Evolutionary conservation across 805 yeast species (phyloP).

Genomic region (Pichia occidentalis): DNA sequence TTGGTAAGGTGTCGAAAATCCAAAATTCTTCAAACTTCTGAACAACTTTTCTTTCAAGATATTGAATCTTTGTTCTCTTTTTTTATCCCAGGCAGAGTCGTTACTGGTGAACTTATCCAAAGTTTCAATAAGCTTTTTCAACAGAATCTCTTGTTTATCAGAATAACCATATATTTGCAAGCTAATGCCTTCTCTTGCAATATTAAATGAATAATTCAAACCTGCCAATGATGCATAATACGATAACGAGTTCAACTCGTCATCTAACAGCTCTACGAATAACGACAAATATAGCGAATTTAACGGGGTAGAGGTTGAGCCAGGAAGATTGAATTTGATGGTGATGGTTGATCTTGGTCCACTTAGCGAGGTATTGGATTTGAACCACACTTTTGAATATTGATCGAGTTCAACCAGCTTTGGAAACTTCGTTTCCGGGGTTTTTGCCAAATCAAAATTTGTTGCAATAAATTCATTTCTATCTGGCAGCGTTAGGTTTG

Average conservation of each 20-base stretch:
- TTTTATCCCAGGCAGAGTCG: constrained; percentile 20
- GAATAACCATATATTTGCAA: constrained; percentile 73
- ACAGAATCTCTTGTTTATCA: constrained; percentile 64
- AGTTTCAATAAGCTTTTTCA: constrained; percentile 52
- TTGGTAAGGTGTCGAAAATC: constrained; percentile 67
- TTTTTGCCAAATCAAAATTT: constrained; percentile 54
- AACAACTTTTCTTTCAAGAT: constrained; percentile 56
- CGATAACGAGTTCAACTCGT: constrained; percentile 64
- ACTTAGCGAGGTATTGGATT: constrained; percentile 82
- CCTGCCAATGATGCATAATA: constrained; percentile 86
- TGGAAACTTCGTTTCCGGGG: constrained; percentile 45
- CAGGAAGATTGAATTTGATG: constrained; percentile 59
- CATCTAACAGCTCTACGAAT: constrained; percentile 66
- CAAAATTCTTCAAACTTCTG: constrained; percentile 62
- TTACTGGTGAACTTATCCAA: constrained; percentile 37
- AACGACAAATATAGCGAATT: constrained; percentile 53
- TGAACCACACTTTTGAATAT: constrained; percentile 69
- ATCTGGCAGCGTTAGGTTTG: constrained; percentile 42
- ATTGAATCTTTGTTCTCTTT: constrained; percentile 55
- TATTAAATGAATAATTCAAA: constrained; percentile 47
- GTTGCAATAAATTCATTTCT: constrained; percentile 81
- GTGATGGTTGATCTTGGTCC: constrained; percentile 79
- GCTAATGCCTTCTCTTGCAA: constrained; percentile 64
- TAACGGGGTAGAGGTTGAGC: constrained; percentile 51
- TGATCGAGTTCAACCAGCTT: constrained; percentile 47